These are phyloP conservation scores for Sistotremastrum suecicum DNA, from an alignment of 768 basidiomycete genomes.

Conservation along the genomic window DNA sequence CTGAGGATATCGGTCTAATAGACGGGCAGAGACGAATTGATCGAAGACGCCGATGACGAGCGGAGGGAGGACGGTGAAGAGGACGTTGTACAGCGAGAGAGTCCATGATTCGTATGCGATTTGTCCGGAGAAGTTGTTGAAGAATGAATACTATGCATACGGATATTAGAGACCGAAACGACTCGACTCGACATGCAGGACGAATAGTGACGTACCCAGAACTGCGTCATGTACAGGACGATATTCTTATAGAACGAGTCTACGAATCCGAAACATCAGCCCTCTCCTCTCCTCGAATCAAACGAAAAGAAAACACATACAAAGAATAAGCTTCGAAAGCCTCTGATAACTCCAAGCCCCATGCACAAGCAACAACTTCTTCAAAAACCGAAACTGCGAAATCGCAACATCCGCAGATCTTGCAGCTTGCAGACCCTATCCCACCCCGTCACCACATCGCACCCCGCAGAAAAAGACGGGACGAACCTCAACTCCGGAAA, in stretches of 20 bases:
- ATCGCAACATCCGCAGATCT: conserved; percentile 96
- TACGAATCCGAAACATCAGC: conserved; percentile 15
- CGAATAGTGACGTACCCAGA: conserved; percentile 54
- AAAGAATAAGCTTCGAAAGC: conserved; percentile 88
- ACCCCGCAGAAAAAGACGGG: background rate
- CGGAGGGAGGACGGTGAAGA: conserved; percentile 92
- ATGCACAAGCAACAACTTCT: conserved; percentile 90
- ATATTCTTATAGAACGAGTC: conserved; percentile 99
- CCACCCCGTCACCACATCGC: background rate
- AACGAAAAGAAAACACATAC: conserved; percentile 32
- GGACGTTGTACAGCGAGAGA: conserved; percentile 88
- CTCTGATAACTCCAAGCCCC: conserved; percentile 98
- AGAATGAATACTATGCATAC: conserved; percentile 80
- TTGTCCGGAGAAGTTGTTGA: conserved; percentile 99
- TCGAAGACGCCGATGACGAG: conserved; percentile 97
- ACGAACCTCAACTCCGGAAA: conserved; percentile 87
- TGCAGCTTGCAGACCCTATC: conserved; percentile 90
- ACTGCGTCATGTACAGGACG: conserved; percentile 94
- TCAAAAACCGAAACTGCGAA: conserved; percentile 91
- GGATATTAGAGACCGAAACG: conserved; percentile 1
- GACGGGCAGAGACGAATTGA: conserved; percentile 94
- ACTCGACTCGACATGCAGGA: background rate
- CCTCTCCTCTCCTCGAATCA: background rate
- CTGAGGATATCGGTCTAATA: conserved; percentile 94
- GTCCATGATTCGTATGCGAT: conserved; percentile 99